Base-by-base conservation (phyloP, 2,329 filamentous ascomycete genomes). In the Sporothrix dimorphospora region DNA sequence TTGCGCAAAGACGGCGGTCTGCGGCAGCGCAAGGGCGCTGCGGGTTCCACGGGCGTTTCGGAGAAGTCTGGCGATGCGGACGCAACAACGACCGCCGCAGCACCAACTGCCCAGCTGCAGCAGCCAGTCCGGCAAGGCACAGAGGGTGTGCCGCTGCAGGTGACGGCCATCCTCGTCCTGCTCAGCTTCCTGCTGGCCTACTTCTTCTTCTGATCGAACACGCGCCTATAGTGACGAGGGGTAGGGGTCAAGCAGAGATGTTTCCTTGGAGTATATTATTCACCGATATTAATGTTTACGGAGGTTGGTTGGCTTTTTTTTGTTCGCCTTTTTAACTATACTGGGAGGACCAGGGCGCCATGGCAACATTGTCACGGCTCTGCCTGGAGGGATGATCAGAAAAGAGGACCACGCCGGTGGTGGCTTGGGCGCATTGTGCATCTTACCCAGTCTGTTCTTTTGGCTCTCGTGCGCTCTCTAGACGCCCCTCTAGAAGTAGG, bases 181-280 rank as follows among this genome's bases (percentile, higher is more conserved):
- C 78, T 97, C 75, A 94, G 93, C 85, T 99, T 99, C 84, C 83
- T 99, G 79, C 88, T 98, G 77, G 96, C 94, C 71, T 99, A 98
- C 83, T 89, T 98, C 82, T 94, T 99, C 85, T 99, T 99, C 83
- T 99, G 90, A 86, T 38, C 5, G 40, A 21, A 47, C 55, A 19
- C 12, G 19, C 55, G 27, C 12, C 16, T 14, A 21, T 57, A 57
- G 57, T 27, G 12, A 57, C n/a, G 51, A 42, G 51, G 38, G 57
- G 38, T 27, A 45, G 11, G 9, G 63, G 63, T 47, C 40, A 7
- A 12, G 24, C 4, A 40, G 24, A 6, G 16, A 34, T 47, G 49
- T 59, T 40, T 59, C 24, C 21, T 19, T n/a, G 34, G 51, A 59
- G 21, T 27, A 67, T 51, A 24, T 49, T 38, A 67, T 34, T 21